phyloP scores from a whole-genome alignment of 805 yeast species.

The Starmerella stigmatis region DNA sequence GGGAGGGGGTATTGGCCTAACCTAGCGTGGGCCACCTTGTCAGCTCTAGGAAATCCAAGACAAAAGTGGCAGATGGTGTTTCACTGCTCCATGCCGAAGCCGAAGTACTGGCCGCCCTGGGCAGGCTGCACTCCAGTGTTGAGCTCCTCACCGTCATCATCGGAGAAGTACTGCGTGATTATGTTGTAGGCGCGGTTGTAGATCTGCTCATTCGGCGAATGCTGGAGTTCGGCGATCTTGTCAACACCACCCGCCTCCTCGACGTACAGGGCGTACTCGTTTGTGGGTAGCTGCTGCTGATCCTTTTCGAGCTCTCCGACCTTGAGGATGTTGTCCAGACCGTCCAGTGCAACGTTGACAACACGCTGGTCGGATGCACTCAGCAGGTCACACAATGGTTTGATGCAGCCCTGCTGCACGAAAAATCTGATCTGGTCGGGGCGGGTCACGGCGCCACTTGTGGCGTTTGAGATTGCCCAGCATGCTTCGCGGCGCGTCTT shows the following conservation, averaged over 20 bases:
- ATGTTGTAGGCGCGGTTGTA: conserved; percentile 83
- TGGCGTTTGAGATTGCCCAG: conserved; percentile 98
- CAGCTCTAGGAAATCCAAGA: neutral
- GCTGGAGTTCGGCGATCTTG: conserved; percentile 86
- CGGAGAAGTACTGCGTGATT: conserved; percentile 83
- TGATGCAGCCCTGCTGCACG: conserved; percentile 91
- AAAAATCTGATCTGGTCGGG: conserved; percentile 91
- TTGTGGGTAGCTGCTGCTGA: conserved; percentile 52
- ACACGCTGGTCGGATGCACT: conserved; percentile 82
- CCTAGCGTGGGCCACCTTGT: neutral
- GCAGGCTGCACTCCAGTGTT: conserved; percentile 60
- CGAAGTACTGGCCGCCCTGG: conserved; percentile 72
- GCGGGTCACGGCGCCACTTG: conserved; percentile 83
- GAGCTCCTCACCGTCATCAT: conserved; percentile 51
- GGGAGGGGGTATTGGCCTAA: neutral
- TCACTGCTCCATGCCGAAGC: conserved; percentile 46
- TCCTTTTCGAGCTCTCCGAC: conserved; percentile 92
- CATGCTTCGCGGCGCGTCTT: conserved; percentile 97
- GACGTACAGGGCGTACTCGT: conserved; percentile 80
- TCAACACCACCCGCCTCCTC: conserved; percentile 99
- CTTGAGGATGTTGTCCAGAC: conserved; percentile 82
- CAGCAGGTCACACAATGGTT: conserved; percentile 89
- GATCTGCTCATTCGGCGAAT: conserved; percentile 80
- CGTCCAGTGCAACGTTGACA: conserved; percentile 90
- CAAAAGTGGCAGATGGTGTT: neutral